Percentiles rank a stretch among this genome's conserved stretches.
Evolutionary conservation across 2,329 filamentous ascomycete genomes (phyloP).

Genomic region (Thielaviopsis punctulata): DNA sequence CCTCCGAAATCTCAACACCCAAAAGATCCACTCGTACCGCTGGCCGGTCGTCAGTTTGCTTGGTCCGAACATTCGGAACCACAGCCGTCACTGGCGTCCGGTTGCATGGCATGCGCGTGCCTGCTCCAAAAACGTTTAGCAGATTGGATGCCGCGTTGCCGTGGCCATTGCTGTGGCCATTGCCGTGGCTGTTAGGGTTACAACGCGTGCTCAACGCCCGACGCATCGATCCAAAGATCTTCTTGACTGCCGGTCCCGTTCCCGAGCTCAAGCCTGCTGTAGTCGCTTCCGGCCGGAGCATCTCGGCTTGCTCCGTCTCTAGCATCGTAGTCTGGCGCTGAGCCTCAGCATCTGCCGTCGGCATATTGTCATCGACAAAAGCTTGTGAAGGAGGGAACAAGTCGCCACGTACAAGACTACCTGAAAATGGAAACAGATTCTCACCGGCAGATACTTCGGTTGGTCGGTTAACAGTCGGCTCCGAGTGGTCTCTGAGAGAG

Average conservation of each 20-base stretch:
- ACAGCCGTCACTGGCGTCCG: slow-evolving; percentile 41
- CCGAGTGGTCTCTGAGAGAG: slow-evolving; percentile 53
- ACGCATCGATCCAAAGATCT: slow-evolving; percentile 70
- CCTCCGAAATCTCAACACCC: slow-evolving; percentile 59
- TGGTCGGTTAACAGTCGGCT: slow-evolving; percentile 34
- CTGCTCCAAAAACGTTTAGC: slow-evolving; percentile 29
- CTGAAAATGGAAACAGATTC: slow-evolving; percentile 52
- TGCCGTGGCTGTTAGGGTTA: slow-evolving; percentile 21
- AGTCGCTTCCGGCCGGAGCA: no score
- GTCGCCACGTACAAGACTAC: slow-evolving; percentile 75
- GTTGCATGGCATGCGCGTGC: slow-evolving; percentile 37
- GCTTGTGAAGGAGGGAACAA: slow-evolving; percentile 68
- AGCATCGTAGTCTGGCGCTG: slow-evolving; percentile 19
- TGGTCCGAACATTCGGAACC: slow-evolving; percentile 36
- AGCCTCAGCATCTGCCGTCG: slow-evolving; percentile 27
- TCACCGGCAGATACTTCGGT: slow-evolving; percentile 42
- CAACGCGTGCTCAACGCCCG: slow-evolving; percentile 54
- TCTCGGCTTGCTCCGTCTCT: background rate
- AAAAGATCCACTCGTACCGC: slow-evolving; percentile 64
- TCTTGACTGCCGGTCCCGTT: slow-evolving; percentile 54
- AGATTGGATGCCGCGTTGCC: background rate
- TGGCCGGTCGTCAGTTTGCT: slow-evolving; percentile 26
- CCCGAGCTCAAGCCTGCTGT: background rate
- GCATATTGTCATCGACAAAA: slow-evolving; percentile 51
- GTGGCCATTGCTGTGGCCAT: slow-evolving; percentile 28